phyloP scores from a whole-genome alignment of 2,329 filamentous ascomycete species.

The Sporothrix dimorphospora region DNA sequence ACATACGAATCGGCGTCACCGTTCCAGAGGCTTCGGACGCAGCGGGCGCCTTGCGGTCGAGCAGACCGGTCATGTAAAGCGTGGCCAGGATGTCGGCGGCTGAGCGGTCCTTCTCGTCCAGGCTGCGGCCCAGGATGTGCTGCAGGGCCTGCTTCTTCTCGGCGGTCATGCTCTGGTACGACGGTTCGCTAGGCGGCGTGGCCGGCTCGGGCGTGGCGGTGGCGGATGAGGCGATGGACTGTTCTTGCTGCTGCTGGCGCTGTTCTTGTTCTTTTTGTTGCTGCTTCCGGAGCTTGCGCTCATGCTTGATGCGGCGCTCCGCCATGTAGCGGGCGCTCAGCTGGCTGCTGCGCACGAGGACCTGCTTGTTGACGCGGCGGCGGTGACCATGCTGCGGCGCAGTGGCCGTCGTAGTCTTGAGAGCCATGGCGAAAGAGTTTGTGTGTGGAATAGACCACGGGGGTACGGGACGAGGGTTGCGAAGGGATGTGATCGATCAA shows the following conservation, averaged over 20 bases:
- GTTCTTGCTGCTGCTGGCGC: background rate
- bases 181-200: background rate
- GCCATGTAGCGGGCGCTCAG: conserved; percentile 11
- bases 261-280: background rate
- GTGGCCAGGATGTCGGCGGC: conserved; percentile 31
- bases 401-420: conserved; percentile 24
- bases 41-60: conserved; percentile 13
- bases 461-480: background rate
- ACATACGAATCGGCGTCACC: background rate
- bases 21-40: background rate
- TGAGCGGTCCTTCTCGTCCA: conserved; percentile 31
- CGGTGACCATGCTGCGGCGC: conserved; percentile 25
- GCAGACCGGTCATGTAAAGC: conserved; percentile 28
- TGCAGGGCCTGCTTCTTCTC: conserved; percentile 22
- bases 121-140: conserved; percentile 21
- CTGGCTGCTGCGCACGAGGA: conserved; percentile 5
- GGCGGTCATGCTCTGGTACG: conserved; percentile 18
- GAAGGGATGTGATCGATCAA: background rate
- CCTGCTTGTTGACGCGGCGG: conserved; percentile 19
- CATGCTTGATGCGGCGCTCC: conserved; percentile 9
- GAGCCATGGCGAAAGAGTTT: conserved; percentile 24
- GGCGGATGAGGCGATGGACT: conserved; percentile 2
- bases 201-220: conserved; percentile 5
- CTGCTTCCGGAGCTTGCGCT: conserved; percentile 6
- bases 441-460: background rate